Conservation (phyloP, 2,329 filamentous ascomycete species). For the Fusarium nanum region DNA sequence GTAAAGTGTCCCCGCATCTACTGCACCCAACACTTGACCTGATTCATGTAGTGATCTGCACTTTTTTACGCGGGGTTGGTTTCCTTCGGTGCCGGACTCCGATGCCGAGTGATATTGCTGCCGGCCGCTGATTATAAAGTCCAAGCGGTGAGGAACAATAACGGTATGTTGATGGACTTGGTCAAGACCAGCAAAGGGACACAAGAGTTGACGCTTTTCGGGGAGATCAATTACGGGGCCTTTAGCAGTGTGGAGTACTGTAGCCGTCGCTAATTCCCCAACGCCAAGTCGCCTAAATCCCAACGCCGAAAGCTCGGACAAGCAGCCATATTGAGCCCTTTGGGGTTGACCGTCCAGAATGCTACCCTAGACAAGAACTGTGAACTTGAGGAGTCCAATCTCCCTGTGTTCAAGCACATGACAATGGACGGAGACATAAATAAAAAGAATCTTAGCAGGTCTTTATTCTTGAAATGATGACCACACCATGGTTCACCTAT, state of each 20-base stretch:
- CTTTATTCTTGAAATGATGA: neutral
- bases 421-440: neutral
- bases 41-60: slow-evolving; percentile 21
- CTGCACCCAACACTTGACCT: slow-evolving; percentile 3
- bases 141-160: neutral
- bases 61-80: slow-evolving; percentile 7
- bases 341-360: neutral
- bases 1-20: slow-evolving; percentile 28
- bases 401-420: neutral
- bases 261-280: neutral
- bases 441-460: neutral
- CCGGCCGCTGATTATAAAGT: neutral
- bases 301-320: neutral
- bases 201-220: neutral
- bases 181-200: neutral
- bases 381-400: neutral
- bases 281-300: neutral
- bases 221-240: neutral
- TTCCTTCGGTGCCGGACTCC: slow-evolving; percentile 8
- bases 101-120: slow-evolving; percentile 5
- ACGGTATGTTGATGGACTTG: neutral
- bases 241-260: neutral
- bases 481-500: neutral
- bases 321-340: neutral
- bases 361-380: neutral